Conservation (phyloP, 2,329 filamentous ascomycete genomes). For the Dichotomopilus funicola region DNA sequence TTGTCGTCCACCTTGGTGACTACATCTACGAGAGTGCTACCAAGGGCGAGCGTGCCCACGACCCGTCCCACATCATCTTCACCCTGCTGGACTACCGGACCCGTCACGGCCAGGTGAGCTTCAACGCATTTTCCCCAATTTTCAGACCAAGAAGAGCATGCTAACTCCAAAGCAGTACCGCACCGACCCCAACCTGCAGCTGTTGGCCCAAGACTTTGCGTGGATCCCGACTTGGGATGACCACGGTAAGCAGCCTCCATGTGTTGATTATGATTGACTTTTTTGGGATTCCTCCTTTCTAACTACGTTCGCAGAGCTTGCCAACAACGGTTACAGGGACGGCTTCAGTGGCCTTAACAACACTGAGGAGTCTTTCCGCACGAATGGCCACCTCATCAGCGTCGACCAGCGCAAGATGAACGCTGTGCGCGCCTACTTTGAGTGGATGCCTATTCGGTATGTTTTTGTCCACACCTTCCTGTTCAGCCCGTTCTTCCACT, state of each 20-base stretch:
- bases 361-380: slow-evolving; percentile 58
- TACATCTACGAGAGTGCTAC: slow-evolving; percentile 44
- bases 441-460: slow-evolving; percentile 38
- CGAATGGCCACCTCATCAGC: slow-evolving; percentile 46
- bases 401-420: slow-evolving; percentile 72
- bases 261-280: no score
- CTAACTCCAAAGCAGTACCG: slow-evolving; percentile 41
- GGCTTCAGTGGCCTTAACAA: slow-evolving; percentile 58
- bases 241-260: slow-evolving; percentile 30
- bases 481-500: not conserved
- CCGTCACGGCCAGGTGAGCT: slow-evolving; percentile 13
- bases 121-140: no score
- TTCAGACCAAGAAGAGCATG: slow-evolving; percentile 13
- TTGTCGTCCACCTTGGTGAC: slow-evolving; percentile 53
- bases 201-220: slow-evolving; percentile 48
- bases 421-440: slow-evolving; percentile 63
- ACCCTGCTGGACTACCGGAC: slow-evolving; percentile 53
- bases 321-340: slow-evolving; percentile 60
- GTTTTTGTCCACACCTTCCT: not conserved
- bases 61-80: slow-evolving; percentile 24
- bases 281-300: not conserved
- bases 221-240: slow-evolving; percentile 63
- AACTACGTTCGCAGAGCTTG: slow-evolving; percentile 18
- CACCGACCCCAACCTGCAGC: slow-evolving; percentile 50
- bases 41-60: slow-evolving; percentile 39